A percentile compares a stretch with the other conserved stretches of the same genome.
phyloP scores from a whole-genome alignment of 169 alveolate genomes.

The Eimeria mitis region DNA sequence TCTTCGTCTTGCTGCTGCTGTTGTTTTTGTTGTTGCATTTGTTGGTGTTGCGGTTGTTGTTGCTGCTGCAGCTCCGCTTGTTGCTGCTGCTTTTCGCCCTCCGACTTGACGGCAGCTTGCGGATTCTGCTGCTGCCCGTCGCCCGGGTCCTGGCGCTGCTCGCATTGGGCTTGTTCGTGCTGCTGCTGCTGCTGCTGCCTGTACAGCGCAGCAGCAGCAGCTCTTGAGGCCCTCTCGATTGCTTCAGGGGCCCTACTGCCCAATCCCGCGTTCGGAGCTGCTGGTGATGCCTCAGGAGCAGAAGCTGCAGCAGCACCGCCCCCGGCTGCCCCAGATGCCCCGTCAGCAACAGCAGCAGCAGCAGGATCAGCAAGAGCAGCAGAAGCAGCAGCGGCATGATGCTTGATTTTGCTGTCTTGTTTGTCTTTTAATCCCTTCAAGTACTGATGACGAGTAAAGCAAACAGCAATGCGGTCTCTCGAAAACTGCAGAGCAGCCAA shows the following conservation, averaged over 20 bases:
- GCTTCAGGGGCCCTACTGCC: background rate
- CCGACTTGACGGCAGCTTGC: background rate
- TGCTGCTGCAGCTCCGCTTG: background rate
- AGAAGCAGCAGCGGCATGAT: background rate
- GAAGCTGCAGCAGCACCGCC: slow-evolving; percentile 11
- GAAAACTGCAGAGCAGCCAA: background rate
- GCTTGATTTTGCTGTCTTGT: background rate
- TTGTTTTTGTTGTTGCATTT: background rate
- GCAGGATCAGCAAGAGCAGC: background rate
- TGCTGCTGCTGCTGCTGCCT: slow-evolving; percentile 43
- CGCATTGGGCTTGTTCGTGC: slow-evolving; percentile 3
- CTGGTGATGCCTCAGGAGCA: background rate
- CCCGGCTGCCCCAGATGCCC: background rate
- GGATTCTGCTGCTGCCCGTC: slow-evolving; percentile 8
- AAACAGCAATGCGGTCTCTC: background rate
- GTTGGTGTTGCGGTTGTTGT: background rate
- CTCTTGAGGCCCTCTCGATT: slow-evolving; percentile 3
- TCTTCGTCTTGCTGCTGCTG: slow-evolving; percentile 51
- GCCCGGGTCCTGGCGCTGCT: background rate
- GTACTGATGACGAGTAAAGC: slow-evolving; percentile 8
- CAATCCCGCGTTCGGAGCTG: background rate
- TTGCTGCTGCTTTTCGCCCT: background rate
- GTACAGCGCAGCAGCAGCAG: background rate
- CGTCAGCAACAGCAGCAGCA: background rate
- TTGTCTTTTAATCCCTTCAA: slow-evolving; percentile 16